These are phyloP conservation scores for Zostera marina DNA, from an alignment of 116 monocot genomes.

Conservation along the genomic window DNA sequence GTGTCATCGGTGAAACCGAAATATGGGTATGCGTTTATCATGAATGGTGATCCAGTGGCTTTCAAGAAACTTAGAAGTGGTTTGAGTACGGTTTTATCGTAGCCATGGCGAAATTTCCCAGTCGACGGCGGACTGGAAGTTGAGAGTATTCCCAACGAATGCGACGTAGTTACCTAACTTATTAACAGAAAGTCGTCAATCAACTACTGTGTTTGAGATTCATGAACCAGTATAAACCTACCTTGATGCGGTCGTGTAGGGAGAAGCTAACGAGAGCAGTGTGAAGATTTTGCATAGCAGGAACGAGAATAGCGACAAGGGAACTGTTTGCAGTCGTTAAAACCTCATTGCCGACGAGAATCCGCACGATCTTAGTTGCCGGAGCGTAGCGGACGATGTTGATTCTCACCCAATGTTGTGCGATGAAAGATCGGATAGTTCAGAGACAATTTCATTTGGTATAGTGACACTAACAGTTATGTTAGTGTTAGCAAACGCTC, in stretches of 20 bases:
- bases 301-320: conserved; percentile 25
- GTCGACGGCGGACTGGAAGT: conserved; percentile 31
- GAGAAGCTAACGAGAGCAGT: conserved; percentile 17
- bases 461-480: conserved; percentile 22
- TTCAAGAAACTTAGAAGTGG: conserved; percentile 38
- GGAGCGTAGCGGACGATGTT: conserved; percentile 21
- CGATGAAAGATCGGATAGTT: conserved; percentile 20
- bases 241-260: conserved; percentile 13
- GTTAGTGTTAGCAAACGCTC: conserved; percentile 27
- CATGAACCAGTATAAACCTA: not conserved
- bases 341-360: conserved; percentile 48
- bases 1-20: conserved; percentile 27
- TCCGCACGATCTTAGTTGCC: conserved; percentile 27
- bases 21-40: conserved; percentile 50
- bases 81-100: conserved; percentile 15
- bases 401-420: conserved; percentile 20
- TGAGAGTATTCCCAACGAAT: conserved; percentile 36
- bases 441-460: conserved; percentile 23
- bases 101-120: conserved; percentile 20
- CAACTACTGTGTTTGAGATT: too few relatives aligned
- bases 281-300: conserved; percentile 46
- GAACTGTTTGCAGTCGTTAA: conserved; percentile 13
- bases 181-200: not conserved
- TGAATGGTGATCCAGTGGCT: conserved; percentile 25
- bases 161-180: conserved; percentile 25